Base-by-base conservation (phyloP, 2,329 filamentous ascomycete species). In the Didymella glomerata region DNA sequence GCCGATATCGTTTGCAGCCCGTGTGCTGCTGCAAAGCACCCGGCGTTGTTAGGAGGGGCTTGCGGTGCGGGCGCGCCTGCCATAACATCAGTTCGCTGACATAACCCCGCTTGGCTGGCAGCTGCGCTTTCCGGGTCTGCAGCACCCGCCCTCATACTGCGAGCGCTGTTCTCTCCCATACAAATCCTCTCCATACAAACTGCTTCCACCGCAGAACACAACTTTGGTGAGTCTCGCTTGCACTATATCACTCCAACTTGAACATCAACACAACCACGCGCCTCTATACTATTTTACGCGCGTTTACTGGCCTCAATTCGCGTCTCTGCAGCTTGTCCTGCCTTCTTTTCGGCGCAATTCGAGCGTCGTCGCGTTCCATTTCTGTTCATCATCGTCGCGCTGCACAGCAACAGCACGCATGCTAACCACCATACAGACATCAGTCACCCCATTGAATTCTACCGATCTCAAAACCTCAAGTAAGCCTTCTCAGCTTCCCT, bases 161-260 rank as follows among this genome's bases (percentile, higher is more conserved):
- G 50, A 53, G 38, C 52, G 63, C 66, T 32, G 27, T 50, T 45
- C 53, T 59, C n/a, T 58, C 64, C 60, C 64, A 64, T 69, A 69
- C 65, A 70, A 67, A 66, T 47, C 50, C 54, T 62, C 55, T 56
- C 47, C 64, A 54, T 57, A 63, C 52, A 60, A 61, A 57, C 58
- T 65, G 58, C 63, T 49, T 52, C 60, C 62, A 66, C 62, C 55
- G 67, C 68, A 67, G 65, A 66, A 68, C 63, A 58, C 60, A 60
- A 63, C 52, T 68, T 68, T 69, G 69, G 74, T 75, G 62, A 70
- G 74, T 76, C 63, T 72, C 73, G 71, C 66, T 68, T 71, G 64
- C 60, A 59, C 50, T 59, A 59, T 59, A 54, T 45, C 51, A 59
- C 40, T 51, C 28, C 56, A 47, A 59, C 50, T 54, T 59, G 58